Evolutionary conservation across 306 rosid genomes (phyloP).

Genomic region (Echinosophora koreensis): DNA sequence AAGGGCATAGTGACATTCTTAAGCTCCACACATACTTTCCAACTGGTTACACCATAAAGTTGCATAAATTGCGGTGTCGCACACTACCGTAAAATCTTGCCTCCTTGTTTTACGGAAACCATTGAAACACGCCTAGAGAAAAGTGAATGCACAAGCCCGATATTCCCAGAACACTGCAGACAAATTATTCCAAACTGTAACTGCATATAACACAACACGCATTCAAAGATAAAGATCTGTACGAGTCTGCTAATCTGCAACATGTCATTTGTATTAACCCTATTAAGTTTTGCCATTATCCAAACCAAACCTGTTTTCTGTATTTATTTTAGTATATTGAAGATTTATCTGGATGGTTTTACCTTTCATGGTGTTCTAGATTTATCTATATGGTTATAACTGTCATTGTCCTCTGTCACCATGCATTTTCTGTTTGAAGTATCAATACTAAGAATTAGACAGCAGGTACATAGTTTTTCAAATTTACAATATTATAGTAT

Average conservation of each 20-base stretch:
- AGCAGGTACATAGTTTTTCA: not conserved
- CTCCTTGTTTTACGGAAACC: not conserved
- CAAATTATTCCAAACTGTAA: conserved; percentile 1
- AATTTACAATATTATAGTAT: not conserved
- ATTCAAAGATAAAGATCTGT: not conserved
- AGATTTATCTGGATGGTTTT: not conserved
- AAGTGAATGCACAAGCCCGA: not conserved
- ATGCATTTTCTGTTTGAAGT: not conserved
- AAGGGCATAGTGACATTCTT: no score
- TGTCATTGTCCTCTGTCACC: not conserved
- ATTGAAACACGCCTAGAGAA: not conserved
- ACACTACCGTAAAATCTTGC: not conserved
- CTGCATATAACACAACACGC: not conserved
- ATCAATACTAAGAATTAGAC: conserved; percentile 8
- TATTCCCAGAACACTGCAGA: not conserved
- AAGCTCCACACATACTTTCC: not conserved
- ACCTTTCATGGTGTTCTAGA: not conserved
- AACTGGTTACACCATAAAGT: not conserved
- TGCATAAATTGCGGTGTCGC: not conserved
- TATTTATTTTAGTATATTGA: not conserved
- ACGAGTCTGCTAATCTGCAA: not conserved
- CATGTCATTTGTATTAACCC: not conserved
- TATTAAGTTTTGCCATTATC: not conserved
- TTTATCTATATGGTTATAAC: not conserved
- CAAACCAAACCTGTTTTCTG: not conserved